Percentiles rank a stretch among this genome's conserved stretches.
Evolutionary conservation across 805 yeast genomes (phyloP).

Genomic region (Komagataella kurtzmanii): DNA sequence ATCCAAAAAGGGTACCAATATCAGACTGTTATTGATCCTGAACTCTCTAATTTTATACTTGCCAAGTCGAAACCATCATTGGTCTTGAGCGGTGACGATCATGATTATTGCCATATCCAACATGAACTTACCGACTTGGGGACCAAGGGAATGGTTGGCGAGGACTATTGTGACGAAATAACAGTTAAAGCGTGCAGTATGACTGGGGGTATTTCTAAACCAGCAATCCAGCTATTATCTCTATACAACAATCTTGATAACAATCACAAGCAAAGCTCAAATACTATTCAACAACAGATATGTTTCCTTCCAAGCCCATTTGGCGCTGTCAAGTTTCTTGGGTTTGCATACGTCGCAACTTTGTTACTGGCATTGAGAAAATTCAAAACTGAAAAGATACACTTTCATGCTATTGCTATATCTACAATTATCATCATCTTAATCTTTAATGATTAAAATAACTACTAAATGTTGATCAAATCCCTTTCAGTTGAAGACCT

Average conservation of each 20-base stretch:
- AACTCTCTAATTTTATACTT: constrained; percentile 45
- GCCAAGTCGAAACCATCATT: constrained; percentile 47
- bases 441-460: constrained; percentile 7
- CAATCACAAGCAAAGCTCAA: not conserved
- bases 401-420: not conserved
- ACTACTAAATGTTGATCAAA: not conserved
- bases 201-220: constrained; percentile 81
- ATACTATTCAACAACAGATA: not conserved
- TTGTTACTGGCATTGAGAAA: not conserved
- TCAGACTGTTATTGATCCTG: constrained; percentile 71
- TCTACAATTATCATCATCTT: not conserved
- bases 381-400: not conserved
- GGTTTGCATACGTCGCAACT: not conserved
- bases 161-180: constrained; percentile 44
- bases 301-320: not conserved
- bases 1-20: constrained; percentile 69
- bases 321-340: not conserved
- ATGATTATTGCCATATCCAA: constrained; percentile 76
- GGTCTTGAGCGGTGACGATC: constrained; percentile 90
- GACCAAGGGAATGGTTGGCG: constrained; percentile 10
- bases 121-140: constrained; percentile 25
- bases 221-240: constrained; percentile 79
- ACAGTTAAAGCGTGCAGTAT: constrained; percentile 84
- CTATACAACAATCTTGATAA: constrained; percentile 14
- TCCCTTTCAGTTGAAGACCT: constrained; percentile 31